Evolutionary conservation across 2,329 filamentous ascomycete genomes (phyloP).

Genomic region (Rasamsonia emersonii): DNA sequence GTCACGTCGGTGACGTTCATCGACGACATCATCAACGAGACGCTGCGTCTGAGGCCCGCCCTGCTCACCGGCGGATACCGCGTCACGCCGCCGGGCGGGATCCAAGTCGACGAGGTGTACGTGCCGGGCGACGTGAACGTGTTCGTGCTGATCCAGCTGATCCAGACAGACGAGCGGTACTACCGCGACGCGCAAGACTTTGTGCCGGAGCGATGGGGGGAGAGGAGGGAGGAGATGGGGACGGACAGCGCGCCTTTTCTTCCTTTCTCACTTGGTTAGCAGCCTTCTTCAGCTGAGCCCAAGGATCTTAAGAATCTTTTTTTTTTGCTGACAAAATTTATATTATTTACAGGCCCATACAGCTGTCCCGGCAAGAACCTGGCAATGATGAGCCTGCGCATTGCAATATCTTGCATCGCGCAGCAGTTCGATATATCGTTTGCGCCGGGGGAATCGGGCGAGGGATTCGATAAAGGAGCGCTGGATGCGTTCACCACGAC

Average conservation of each 20-base stretch:
- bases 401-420: conserved; percentile 14
- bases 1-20: conserved; percentile 13
- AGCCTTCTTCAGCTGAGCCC: no score
- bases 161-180: conserved; percentile 19
- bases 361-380: conserved; percentile 23
- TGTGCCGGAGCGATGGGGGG: conserved; percentile 24
- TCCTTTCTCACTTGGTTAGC: no score
- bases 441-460: conserved; percentile 13
- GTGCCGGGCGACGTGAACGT: conserved; percentile 25
- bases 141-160: conserved; percentile 12
- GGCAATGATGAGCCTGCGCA: conserved; percentile 23
- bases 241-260: no score
- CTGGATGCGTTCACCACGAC: conserved; percentile 18
- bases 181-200: conserved; percentile 16
- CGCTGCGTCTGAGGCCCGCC: conserved; percentile 27
- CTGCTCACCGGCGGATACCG: conserved; percentile 21
- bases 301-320: conserved; percentile 14
- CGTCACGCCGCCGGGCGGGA: no score
- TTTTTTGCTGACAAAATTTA: conserved; percentile 20
- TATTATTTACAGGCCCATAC: conserved; percentile 16
- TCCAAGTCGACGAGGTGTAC: conserved; percentile 23
- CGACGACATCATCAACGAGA: conserved; percentile 11
- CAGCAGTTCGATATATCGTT: conserved; percentile 14
- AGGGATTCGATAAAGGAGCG: conserved; percentile 10
- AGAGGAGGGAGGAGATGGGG: conserved; percentile 14